A percentile compares a stretch with the other conserved stretches of the same genome.
Evolutionary conservation across 2,329 filamentous ascomycete genomes (phyloP).

Genomic region (Aspergillus ibericus): DNA sequence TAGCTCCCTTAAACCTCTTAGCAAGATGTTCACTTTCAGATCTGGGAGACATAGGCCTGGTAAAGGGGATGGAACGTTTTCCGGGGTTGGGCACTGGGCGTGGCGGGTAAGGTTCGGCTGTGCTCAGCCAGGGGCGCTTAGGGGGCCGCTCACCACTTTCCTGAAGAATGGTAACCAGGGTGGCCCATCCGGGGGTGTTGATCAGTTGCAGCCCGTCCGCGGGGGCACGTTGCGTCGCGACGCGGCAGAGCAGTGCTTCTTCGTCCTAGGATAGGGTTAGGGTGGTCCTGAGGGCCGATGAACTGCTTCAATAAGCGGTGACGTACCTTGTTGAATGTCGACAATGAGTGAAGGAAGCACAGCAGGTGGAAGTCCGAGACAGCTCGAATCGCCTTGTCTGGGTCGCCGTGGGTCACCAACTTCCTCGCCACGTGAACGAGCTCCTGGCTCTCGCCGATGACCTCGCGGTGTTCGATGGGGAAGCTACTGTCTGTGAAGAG

Average conservation of each 20-base stretch:
- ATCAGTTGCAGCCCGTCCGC: slow-evolving; percentile 79
- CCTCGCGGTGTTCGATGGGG: slow-evolving; percentile 86
- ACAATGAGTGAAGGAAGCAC: slow-evolving; percentile 79
- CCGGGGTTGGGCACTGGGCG: slow-evolving; percentile 33
- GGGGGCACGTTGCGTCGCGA: slow-evolving; percentile 77
- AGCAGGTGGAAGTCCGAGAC: slow-evolving; percentile 94
- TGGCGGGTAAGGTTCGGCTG: slow-evolving; percentile 37
- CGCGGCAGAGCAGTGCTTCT: slow-evolving; percentile 78
- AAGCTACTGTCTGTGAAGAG: slow-evolving; percentile 72
- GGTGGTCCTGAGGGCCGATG: not conserved
- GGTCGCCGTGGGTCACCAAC: slow-evolving; percentile 65
- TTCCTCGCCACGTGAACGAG: slow-evolving; percentile 66
- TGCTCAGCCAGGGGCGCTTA: slow-evolving; percentile 60
- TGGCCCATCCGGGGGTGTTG: slow-evolving; percentile 90
- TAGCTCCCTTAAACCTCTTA: slow-evolving; percentile 66
- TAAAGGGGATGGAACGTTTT: slow-evolving; percentile 36
- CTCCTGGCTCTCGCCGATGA: slow-evolving; percentile 83
- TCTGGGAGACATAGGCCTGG: slow-evolving; percentile 41
- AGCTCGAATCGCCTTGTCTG: slow-evolving; percentile 62
- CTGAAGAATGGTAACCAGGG: slow-evolving; percentile 87
- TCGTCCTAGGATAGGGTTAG: slow-evolving; percentile 68
- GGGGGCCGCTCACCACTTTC: slow-evolving; percentile 95
- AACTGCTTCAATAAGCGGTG: not conserved
- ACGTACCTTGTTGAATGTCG: slow-evolving; percentile 79
- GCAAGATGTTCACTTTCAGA: slow-evolving; percentile 60